A percentile compares a stretch with the other conserved stretches of the same genome.
These are phyloP conservation scores for Sporothrix euskadiensis DNA, from an alignment of 2,329 filamentous ascomycete species.

Conservation along the genomic window DNA sequence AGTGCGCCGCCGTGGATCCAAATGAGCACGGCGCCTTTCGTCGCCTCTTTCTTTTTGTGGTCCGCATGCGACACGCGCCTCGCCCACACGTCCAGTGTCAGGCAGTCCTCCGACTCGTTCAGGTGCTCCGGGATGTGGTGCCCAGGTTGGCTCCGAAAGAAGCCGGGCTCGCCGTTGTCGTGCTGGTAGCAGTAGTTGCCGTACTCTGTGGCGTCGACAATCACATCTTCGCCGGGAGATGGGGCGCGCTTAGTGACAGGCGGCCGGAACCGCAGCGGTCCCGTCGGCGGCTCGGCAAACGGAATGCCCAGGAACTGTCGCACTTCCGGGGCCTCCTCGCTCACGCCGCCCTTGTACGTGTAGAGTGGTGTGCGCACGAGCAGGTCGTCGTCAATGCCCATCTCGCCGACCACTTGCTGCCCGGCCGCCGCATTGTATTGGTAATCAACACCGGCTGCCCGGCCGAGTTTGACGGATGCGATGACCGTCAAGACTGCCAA, in stretches of 20 bases:
- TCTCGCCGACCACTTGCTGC: neutral
- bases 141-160: neutral
- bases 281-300: slow-evolving; percentile 36
- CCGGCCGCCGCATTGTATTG: neutral
- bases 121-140: neutral
- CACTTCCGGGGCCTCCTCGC: neutral
- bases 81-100: slow-evolving; percentile 15
- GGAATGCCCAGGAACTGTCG: slow-evolving; percentile 42
- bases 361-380: neutral
- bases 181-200: slow-evolving; percentile 7
- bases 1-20: slow-evolving; percentile 26
- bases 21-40: neutral
- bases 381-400: neutral
- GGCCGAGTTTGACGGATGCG: neutral
- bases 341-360: neutral
- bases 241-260: slow-evolving; percentile 32
- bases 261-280: slow-evolving; percentile 33
- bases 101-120: slow-evolving; percentile 14
- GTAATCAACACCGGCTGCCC: neutral
- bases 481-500: neutral
- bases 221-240: slow-evolving; percentile 28
- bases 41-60: neutral
- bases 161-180: slow-evolving; percentile 6
- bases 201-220: neutral
- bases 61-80: neutral